These are phyloP conservation scores for Neurospora sp. DNA, from an alignment of 495 filamentous ascomycete species.

Conservation along the genomic window DNA sequence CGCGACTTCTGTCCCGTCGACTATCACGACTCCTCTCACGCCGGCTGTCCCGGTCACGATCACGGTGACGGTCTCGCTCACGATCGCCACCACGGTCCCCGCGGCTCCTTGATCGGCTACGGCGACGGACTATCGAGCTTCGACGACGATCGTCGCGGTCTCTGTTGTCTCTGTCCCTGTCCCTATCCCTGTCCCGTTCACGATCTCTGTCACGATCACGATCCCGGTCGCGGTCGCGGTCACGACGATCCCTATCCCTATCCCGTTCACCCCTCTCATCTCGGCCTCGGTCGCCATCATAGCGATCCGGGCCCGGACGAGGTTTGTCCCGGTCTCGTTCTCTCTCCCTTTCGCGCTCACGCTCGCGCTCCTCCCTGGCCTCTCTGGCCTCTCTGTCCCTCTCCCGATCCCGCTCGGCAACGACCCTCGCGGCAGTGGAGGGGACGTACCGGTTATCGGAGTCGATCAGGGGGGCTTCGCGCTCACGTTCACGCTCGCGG, in stretches of 20 bases:
- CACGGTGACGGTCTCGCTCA: background rate
- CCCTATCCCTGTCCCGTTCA: constrained; percentile 27
- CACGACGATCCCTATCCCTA: constrained; percentile 12
- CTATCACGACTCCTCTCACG: constrained; percentile 10
- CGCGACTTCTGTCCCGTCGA: constrained; percentile 7
- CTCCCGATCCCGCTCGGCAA: constrained; percentile 26
- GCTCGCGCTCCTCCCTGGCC: background rate
- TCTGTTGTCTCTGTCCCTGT: constrained; percentile 20
- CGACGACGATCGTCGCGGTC: constrained; percentile 16
- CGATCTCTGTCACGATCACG: constrained; percentile 20
- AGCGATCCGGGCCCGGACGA: constrained; percentile 9
- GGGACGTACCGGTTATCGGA: constrained; percentile 5
- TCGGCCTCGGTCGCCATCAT: constrained; percentile 8
- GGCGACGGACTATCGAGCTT: constrained; percentile 1
- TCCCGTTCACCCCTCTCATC: constrained; percentile 13
- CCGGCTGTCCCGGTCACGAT: constrained; percentile 5
- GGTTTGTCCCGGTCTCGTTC: constrained; percentile 20
- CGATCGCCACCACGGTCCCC: constrained; percentile 10
- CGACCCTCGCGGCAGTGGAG: constrained; percentile 2
- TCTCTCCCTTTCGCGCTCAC: constrained; percentile 30
- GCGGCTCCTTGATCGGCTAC: constrained; percentile 2
- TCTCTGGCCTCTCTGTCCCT: constrained; percentile 14
- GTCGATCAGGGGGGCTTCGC: constrained; percentile 9
- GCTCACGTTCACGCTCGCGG: constrained; percentile 19
- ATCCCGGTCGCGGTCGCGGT: constrained; percentile 27